Base-by-base conservation (phyloP, 2,329 filamentous ascomycete genomes). In the Scleromitrula shiraiana region DNA sequence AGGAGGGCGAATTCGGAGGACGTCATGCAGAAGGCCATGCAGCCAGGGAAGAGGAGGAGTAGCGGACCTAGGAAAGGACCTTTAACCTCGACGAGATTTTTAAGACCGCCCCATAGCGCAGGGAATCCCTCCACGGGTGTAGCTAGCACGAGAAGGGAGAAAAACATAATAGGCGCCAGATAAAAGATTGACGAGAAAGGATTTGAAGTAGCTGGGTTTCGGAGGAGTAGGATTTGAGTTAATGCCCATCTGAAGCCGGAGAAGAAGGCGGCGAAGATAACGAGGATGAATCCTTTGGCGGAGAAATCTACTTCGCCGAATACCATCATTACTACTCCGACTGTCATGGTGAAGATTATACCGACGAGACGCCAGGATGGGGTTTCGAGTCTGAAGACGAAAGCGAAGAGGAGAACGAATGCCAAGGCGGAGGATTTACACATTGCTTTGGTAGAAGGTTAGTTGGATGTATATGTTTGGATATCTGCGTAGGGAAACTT, bases 121-220 rank as follows among this genome's bases (percentile, higher is more conserved):
- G 70, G 64, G 41, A 90, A 78, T 2, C 90, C 90, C 68, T 98
- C 93, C 4, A 95, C 83, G 2, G 88, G 85, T 17, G 96, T 69
- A 24, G 93, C 88, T 54, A 98, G 85, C 49, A 81, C 60, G 43
- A 94, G 72, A 24, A 98, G 75, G 17, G 84, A 84, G 54, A 85
- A 37, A 62, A 98, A 98, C 93, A 98, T 98, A 68, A 96, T 79
- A 1, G 93, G 93, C 0, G 90, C 90, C n/a, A 98, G 80, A 68
- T 90, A 96, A 70, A 97, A 96, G 57, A 98, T 95, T 59, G 87
- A 94, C 12, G 88, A 91, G 67, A 98, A 97, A 0, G 93, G 93
- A 62, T 98, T 98, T 37, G 87, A 88, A 0, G 93, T 98, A 17
- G 93, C 90, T 1, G 90, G 89, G 67, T 96, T 95, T 58, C 90